Evolutionary conservation across 805 yeast genomes (phyloP).

Genomic region (Schizosaccharomyces lindneri): DNA sequence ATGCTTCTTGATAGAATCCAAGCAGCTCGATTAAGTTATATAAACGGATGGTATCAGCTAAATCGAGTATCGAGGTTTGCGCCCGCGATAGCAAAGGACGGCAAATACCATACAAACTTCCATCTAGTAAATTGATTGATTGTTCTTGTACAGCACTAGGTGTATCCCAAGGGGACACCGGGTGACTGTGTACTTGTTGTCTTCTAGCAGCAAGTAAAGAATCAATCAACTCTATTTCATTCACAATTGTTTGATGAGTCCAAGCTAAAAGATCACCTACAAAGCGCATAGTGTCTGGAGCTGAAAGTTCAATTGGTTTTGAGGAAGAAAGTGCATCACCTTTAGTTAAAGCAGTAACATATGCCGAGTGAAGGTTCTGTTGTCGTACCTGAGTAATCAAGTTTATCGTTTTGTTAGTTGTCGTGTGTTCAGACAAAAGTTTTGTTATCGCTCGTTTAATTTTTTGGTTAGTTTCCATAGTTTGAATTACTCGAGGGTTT

Average conservation of each 20-base stretch:
- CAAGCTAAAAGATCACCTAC: conserved; percentile 75
- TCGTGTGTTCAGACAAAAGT: conserved; percentile 16
- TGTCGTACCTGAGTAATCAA: conserved; percentile 51
- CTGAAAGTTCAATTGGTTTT: conserved; percentile 35
- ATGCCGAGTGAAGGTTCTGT: conserved; percentile 37
- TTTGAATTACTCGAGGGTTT: neutral
- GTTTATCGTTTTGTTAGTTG: conserved; percentile 32
- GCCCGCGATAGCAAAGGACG: neutral
- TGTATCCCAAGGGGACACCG: neutral
- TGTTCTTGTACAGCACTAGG: neutral
- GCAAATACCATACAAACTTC: neutral
- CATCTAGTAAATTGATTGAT: neutral
- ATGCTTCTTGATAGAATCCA: neutral
- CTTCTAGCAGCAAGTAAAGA: conserved; percentile 28
- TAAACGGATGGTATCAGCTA: neutral
- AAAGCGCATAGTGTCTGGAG: conserved; percentile 60
- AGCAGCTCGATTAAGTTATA: neutral
- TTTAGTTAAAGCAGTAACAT: conserved; percentile 19
- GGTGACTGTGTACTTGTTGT: neutral
- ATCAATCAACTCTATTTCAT: conserved; percentile 56
- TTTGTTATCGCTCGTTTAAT: conserved; percentile 9
- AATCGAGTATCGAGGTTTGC: neutral
- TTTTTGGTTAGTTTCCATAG: neutral
- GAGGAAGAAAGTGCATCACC: conserved; percentile 11
- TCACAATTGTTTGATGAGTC: conserved; percentile 62